Conservation (phyloP, 805 yeast species). For the Cyberlindnera samutprakarnensis region DNA sequence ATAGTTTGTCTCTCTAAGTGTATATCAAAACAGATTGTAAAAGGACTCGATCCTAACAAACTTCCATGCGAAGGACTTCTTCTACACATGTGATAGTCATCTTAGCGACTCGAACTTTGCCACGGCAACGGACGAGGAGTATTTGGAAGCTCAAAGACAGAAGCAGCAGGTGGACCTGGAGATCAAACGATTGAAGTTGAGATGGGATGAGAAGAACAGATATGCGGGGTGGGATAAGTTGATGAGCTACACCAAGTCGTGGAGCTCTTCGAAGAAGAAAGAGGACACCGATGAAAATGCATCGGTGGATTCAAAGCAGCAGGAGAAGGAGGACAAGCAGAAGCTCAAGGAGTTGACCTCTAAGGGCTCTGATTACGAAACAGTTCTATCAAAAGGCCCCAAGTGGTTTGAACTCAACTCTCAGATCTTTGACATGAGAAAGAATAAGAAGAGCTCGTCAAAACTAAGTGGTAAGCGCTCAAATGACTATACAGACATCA, state of each 20-base stretch:
- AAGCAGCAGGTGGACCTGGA: conserved; percentile 18
- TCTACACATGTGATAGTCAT: conserved; percentile 22
- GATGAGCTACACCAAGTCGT: conserved; percentile 12
- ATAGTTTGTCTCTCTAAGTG: background rate
- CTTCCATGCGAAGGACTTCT: conserved; percentile 13
- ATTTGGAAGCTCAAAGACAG: conserved; percentile 10
- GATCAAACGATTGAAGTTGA: conserved; percentile 12
- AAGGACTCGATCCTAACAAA: background rate
- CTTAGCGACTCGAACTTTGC: conserved; percentile 19
- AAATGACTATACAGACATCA: conserved; percentile 19
- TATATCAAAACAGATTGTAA: too few species aligned
- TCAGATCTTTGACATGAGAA: conserved; percentile 32
- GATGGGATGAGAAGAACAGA: conserved; percentile 23
- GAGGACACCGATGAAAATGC: conserved; percentile 9
- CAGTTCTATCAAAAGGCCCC: conserved; percentile 24
- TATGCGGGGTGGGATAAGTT: conserved; percentile 21
- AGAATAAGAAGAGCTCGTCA: conserved; percentile 21
- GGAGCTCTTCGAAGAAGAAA: conserved; percentile 8
- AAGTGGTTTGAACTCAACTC: conserved; percentile 30
- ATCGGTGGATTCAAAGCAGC: conserved; percentile 9
- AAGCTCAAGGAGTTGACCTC: conserved; percentile 8
- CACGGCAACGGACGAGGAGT: conserved; percentile 18
- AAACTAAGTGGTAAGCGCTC: background rate
- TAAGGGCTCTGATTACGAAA: conserved; percentile 5
- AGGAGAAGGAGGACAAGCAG: conserved; percentile 13